These are phyloP conservation scores for Metschnikowia dekortorum DNA, from an alignment of 805 yeast genomes.

Conservation along the genomic window DNA sequence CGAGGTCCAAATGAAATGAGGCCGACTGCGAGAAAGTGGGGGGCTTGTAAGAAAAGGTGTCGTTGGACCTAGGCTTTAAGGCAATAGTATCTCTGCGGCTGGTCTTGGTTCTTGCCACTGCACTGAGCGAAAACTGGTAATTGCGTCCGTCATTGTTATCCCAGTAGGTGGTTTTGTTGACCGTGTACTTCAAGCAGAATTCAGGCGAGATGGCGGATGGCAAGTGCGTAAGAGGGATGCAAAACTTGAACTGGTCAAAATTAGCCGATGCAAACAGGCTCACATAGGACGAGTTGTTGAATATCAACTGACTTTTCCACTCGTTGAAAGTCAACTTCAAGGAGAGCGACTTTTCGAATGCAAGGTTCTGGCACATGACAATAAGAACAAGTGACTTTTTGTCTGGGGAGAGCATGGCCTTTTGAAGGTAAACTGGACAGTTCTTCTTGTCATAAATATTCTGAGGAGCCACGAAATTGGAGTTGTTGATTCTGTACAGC, in stretches of 20 bases:
- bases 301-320: slow-evolving; percentile 37
- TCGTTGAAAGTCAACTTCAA: slow-evolving; percentile 48
- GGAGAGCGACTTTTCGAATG: slow-evolving; percentile 32
- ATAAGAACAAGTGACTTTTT: slow-evolving; percentile 21
- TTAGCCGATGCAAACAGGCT: slow-evolving; percentile 23
- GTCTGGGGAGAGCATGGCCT: slow-evolving; percentile 30
- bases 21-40: slow-evolving; percentile 9
- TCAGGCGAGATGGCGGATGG: slow-evolving; percentile 29
- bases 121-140: slow-evolving; percentile 30
- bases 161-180: slow-evolving; percentile 29
- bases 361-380: slow-evolving; percentile 32
- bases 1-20: not conserved
- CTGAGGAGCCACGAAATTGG: slow-evolving; percentile 14
- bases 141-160: slow-evolving; percentile 34
- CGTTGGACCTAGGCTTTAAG: not conserved
- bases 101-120: slow-evolving; percentile 5
- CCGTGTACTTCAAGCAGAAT: slow-evolving; percentile 32
- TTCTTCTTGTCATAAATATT: slow-evolving; percentile 15
- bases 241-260: slow-evolving; percentile 48
- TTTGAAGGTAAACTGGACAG: slow-evolving; percentile 29
- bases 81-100: not conserved
- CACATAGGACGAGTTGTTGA: slow-evolving; percentile 20
- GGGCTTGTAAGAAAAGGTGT: slow-evolving; percentile 12
- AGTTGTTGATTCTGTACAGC: slow-evolving; percentile 14
- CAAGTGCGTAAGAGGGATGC: slow-evolving; percentile 39